Evolutionary conservation across 2,329 filamentous ascomycete genomes (phyloP), one percentile per base, ranked within the genome.

Genomic region (Phaeosphaeria sp.): DNA sequence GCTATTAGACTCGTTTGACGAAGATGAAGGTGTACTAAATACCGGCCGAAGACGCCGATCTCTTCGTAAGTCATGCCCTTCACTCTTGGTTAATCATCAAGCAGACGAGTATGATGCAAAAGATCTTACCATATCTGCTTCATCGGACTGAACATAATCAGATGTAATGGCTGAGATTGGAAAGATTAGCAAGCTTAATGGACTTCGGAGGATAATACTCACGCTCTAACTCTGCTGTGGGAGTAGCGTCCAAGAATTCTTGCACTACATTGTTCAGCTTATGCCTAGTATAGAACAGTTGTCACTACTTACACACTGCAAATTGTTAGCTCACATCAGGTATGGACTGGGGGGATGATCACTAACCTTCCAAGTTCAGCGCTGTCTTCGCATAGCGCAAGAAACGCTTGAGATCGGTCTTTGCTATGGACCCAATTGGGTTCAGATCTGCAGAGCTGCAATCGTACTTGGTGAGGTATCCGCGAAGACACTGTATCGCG

Each of bases 391-490:
- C 72, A 82, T 86, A 92, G n/a, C 78, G 79, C 57, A 92, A 90
- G 77, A 93, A 92, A 9, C 83, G 77, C 73, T 90, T 91, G 1
- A 92, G 79, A 65, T 93, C 90, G 1, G 82, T 86, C 74, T 92
- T 92, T 56, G 80, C 83, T 55, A 88, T 85, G 11, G 76, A 77
- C 22, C 81, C 87, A 50, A 90, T 88, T 3, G 88, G 88, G 65
- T 89, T 78, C 60, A 57, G 46, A 65, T 82, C 79, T 17, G 81
- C 81, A n/a, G 74, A 77, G 7, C 69, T 76, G 67, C 83, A 86
- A 71, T 91, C 89, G 68, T 91, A 91, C 75, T 91, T 91, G n/a
- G 89, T 91, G 21, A 90, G 79, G 72, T 91, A 77, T 27, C 82
- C 83, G 25, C 83, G 78, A 24, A 86, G 75, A 59, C 78, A 80